Evolutionary conservation across 371 early-diverging fungal genomes (phyloP).

Genomic region (Actinomortierella ambigua): DNA sequence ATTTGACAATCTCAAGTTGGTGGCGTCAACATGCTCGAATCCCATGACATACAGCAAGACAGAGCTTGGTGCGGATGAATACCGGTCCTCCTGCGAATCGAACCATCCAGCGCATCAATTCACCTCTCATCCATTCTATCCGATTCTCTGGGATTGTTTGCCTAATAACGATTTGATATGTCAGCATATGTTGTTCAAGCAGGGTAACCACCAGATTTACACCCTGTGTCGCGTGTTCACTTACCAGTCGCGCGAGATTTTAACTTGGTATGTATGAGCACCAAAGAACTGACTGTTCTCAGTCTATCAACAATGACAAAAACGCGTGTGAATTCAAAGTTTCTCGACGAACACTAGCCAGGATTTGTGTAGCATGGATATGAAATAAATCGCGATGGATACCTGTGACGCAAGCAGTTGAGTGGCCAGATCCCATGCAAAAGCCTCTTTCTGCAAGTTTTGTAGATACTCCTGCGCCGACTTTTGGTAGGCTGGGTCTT

Average conservation of each 20-base stretch:
- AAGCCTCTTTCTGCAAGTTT: slow-evolving; percentile 66
- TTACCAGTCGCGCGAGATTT: slow-evolving; percentile 81
- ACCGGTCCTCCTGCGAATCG: slow-evolving; percentile 63
- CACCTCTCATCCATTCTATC: slow-evolving; percentile 64
- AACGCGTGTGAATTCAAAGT: not conserved
- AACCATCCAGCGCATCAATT: slow-evolving; percentile 65
- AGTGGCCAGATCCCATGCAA: slow-evolving; percentile 79
- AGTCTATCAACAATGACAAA: slow-evolving; percentile 46
- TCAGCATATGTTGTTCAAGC: too few relatives aligned
- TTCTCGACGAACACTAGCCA: too few relatives aligned
- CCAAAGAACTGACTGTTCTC: slow-evolving; percentile 82
- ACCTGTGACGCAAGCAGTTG: slow-evolving; percentile 64
- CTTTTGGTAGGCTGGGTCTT: slow-evolving; percentile 51
- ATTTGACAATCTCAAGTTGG: not conserved
- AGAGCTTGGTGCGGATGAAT: slow-evolving; percentile 76
- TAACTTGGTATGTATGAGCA: slow-evolving; percentile 83
- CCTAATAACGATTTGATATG: slow-evolving; percentile 39
- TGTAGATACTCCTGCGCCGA: slow-evolving; percentile 73
- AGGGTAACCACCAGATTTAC: too few relatives aligned
- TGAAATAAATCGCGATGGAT: slow-evolving; percentile 4
- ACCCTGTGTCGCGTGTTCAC: slow-evolving; percentile 1
- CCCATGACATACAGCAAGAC: slow-evolving; percentile 63
- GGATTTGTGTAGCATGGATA: not conserved
- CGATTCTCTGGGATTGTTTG: slow-evolving; percentile 65
- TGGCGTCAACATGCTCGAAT: too few relatives aligned